Base-by-base conservation (phyloP, 202 grass and related monocot genomes). In the Cymbopogon flexuosus region DNA sequence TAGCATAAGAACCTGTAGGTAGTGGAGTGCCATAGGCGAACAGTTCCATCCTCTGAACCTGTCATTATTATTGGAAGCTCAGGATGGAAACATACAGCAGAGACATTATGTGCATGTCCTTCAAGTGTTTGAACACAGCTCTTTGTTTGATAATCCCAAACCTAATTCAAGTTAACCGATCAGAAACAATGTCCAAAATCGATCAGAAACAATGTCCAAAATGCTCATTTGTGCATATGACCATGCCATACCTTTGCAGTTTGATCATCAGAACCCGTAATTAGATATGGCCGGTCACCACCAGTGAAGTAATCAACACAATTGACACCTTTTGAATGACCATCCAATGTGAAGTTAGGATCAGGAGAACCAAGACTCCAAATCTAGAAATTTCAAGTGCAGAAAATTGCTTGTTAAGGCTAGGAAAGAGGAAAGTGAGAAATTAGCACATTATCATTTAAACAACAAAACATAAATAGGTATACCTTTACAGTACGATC, bases 281-380 rank as follows among this genome's bases (percentile, higher is more conserved):
- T 92, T 68, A 92, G 60, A 77, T 89, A 92, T 33, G 90, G 90
- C 16, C 90, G 74, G 56, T 92, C 87, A 65, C 90, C 87, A 78
- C 90, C 90, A 18, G 87, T 92, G 75, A 86, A 92, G 58, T 92
- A 92, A 87, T 89, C 87, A 52, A 89, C 84, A 69, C 90, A 93
- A 23, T 93, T 93, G 37, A 93, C 86, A 65, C 90, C 90, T 79
- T 93, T 93, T 5, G 70, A 74, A 76, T 93, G 90, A 30, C 79
- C 90, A 84, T 93, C 87, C 39, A 93, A 65, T 56, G 90, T 93
- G 76, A 93, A 93, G 43, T 89, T 87, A 15, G 87, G 86, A 70
- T 93, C 86, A 40, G 90, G 84, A 46, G 90, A 93, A 79, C 90
- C 90, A 89, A 93, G 90, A 87, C 85, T 93, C 90, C 90, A 93